Evolutionary conservation across 1,139 yeast genomes (phyloP), one percentile per base, ranked within the genome.

Genomic region (Candida mesenterica): DNA sequence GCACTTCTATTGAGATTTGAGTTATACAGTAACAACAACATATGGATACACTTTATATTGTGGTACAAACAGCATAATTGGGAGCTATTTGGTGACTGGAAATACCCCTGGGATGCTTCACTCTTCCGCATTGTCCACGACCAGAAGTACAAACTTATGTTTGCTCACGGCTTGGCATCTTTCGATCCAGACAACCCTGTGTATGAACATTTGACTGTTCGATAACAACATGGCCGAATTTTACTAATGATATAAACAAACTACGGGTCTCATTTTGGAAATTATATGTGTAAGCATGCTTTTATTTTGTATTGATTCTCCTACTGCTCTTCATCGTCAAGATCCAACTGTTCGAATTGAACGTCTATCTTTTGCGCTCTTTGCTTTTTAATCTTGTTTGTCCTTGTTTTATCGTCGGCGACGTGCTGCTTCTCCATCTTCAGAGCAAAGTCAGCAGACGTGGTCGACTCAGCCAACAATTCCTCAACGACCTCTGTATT

Each of bases 11-110:
- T 51, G 13, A 42, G 57, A 12, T 59, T 61, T 32, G 52, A 49
- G 32, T 32, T 61, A 8, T 49, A 43, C 37, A 36, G 37, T 6
- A 33, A 45, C 1, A 28, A 39, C 7, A 60, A 53, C 32, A 42
- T 61, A 26, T 65, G 68, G 66, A 24, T 43, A 12, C 65, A 62
- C 26, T 62, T 40, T 36, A 42, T 57, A 13, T 9, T 23, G 2
- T 57, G 62, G 63, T 64, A 44, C 44, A 45, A 37, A 26, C 36
- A 40, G 4, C 41, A 40, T 28, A 50, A 44, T 30, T 37, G 34
- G 10, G 34, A 39, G 5, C 32, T 31, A 4, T 48, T 32, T 33
- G 53, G 50, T 5, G 42, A 44, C 1, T 57, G 62, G 61, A 31
- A 24, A 24, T 39, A 40, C 28, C 24, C 36, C 4, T 32, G 45